Evolutionary conservation across 2,329 filamentous ascomycete species (phyloP).

Genomic region (Neonectria punicea): DNA sequence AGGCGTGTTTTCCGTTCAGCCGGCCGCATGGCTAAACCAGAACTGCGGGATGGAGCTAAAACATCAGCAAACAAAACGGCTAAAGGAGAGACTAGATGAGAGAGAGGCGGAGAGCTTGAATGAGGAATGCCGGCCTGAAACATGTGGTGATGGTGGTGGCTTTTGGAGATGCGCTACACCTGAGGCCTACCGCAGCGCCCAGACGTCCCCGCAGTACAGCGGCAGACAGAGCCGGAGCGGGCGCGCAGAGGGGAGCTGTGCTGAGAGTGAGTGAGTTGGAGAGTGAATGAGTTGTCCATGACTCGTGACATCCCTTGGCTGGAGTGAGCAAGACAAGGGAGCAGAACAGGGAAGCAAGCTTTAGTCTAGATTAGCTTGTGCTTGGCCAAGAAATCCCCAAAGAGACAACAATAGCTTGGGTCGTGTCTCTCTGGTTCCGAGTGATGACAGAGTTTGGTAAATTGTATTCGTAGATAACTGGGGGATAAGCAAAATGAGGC

Average conservation of each 20-base stretch:
- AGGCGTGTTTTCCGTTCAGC: background rate
- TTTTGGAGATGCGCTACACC: constrained; percentile 9
- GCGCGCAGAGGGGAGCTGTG: background rate
- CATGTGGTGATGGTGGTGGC: constrained; percentile 1
- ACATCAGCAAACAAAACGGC: background rate
- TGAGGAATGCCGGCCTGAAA: constrained; percentile 8
- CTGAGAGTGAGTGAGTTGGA: no score
- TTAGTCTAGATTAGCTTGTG: background rate
- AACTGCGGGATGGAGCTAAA: constrained; percentile 11
- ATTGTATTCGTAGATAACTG: background rate
- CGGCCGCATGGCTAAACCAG: background rate
- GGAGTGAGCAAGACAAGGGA: background rate
- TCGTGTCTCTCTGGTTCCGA: background rate
- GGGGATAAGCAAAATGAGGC: background rate
- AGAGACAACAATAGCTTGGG: background rate
- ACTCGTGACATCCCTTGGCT: background rate
- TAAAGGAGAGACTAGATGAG: background rate
- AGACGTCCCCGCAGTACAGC: background rate
- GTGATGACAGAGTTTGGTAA: background rate
- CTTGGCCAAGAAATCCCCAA: background rate
- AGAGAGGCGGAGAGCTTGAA: background rate
- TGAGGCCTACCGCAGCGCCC: constrained; percentile 10
- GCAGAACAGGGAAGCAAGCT: background rate
- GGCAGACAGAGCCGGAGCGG: no score
- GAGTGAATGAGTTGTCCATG: background rate